Percentiles rank a stretch among this genome's conserved stretches.
phyloP scores from a whole-genome alignment of 805 yeast species.

The Ogataea salicorniae region DNA sequence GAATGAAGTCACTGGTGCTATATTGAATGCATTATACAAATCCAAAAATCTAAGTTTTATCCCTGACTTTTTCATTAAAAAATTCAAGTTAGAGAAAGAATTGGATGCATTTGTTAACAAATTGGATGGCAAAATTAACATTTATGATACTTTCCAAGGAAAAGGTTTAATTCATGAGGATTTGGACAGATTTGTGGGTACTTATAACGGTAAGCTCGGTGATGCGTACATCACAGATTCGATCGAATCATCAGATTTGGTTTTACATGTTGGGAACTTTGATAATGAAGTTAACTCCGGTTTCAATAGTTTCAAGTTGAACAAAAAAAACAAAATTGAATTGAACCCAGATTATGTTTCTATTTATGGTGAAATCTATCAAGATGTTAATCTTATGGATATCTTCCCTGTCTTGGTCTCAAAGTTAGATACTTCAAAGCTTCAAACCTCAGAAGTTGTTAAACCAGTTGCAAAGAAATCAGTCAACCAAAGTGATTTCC shows the following conservation, averaged over 20 bases:
- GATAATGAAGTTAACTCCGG: constrained; percentile 64
- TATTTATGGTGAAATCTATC: constrained; percentile 30
- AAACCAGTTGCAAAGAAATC: background rate
- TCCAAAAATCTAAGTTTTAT: constrained; percentile 36
- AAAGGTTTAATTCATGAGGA: constrained; percentile 38
- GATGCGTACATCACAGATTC: constrained; percentile 28
- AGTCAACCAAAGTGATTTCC: background rate
- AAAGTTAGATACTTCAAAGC: constrained; percentile 29
- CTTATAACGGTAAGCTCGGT: constrained; percentile 35
- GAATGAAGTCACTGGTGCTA: constrained; percentile 23
- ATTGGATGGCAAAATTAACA: constrained; percentile 33
- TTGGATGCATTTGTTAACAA: constrained; percentile 28
- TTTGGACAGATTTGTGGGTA: constrained; percentile 39
- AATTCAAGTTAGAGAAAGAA: constrained; percentile 32
- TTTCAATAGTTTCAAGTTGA: constrained; percentile 40
- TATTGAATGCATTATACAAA: constrained; percentile 34
- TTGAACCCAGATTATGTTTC: constrained; percentile 38
- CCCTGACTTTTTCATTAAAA: constrained; percentile 37
- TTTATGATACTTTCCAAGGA: constrained; percentile 36
- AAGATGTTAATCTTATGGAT: constrained; percentile 31
- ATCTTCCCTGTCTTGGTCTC: constrained; percentile 32
- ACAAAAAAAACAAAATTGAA: constrained; percentile 25
- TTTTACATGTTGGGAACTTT: constrained; percentile 66
- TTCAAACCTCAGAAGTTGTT: constrained; percentile 9
- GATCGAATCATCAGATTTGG: constrained; percentile 55